phyloP scores from a whole-genome alignment of 331 rosid genomes.

The Quercus phellos region DNA sequence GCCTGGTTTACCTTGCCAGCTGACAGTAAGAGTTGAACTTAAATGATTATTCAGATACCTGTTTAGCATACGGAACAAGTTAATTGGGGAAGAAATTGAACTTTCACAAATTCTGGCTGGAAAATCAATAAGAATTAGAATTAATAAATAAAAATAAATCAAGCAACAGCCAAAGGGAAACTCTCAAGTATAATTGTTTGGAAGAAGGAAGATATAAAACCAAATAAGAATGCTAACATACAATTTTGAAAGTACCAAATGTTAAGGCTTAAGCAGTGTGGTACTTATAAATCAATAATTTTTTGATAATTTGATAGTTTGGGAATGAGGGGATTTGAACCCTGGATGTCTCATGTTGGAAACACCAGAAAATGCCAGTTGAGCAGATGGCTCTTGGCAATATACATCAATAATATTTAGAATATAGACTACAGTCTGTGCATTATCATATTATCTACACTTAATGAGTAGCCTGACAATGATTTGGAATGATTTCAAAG shows the following conservation, averaged over 20 bases:
- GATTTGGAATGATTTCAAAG: too few species aligned
- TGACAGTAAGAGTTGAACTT: too few species aligned
- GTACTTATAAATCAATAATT: background rate
- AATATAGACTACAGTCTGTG: too few species aligned
- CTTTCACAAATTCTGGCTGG: background rate
- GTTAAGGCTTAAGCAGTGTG: background rate
- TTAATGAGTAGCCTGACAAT: too few species aligned
- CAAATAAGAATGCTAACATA: background rate
- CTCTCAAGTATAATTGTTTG: background rate
- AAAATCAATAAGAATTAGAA: background rate
- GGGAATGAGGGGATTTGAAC: too few species aligned
- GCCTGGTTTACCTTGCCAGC: too few species aligned
- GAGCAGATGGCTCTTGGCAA: too few species aligned
- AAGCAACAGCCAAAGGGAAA: background rate
- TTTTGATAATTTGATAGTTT: background rate
- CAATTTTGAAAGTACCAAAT: background rate
- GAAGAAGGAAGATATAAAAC: background rate
- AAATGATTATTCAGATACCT: too few species aligned
- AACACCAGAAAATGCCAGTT: too few species aligned
- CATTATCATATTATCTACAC: too few species aligned
- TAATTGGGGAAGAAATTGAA: background rate
- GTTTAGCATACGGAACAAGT: constrained; percentile 17
- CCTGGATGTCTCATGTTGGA: too few species aligned
- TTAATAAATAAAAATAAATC: background rate
- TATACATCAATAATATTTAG: too few species aligned